Base-by-base conservation (phyloP, 1,284 basidiomycete genomes). In the Mrakiaceae sp. region DNA sequence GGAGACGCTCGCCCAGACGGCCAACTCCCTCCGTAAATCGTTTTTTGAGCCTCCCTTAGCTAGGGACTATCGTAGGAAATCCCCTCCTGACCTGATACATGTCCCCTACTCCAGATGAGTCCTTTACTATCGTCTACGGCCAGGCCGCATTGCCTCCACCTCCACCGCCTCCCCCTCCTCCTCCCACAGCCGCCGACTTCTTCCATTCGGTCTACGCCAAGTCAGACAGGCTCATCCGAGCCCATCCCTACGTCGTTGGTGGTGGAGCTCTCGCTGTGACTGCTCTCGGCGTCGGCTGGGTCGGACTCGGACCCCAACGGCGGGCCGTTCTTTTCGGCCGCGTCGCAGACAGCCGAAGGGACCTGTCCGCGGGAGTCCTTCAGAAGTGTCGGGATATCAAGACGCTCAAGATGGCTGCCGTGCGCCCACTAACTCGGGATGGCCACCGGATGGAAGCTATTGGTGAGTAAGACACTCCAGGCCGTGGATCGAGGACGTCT, bases 381-480 rank as follows among this genome's bases (percentile, higher is more conserved):
- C 52, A 60, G 49, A 44, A 40, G 10, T 60, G 58, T n/a, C 53
- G 58, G 51, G 63, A 64, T 51, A 54, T 47, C 46, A 43, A 54
- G 14, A 52, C 60, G 9, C 43, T 48, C 10, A 64, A 56, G 54
- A 48, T 14, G 40, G 63, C 63, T 8, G 43, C 27, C 12, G 51
- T 55, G 46, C 56, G 63, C 14, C 63, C 63, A 3, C 51, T 64
- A n/a, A 53, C n/a, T 44, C 16, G 58, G 40, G 59, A 64, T 43
- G 63, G 63, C 51, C 50, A 55, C 16, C 56, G 63, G 16, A 43
- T 59, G 39, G 63, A 64, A 47, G 63, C 53, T 3, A 52, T 64
- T 11, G 27, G 61, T 63, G 39, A 56, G 61, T 63, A 1, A 4
- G n/a, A n/a, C 7, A 7, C 10, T 4, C 12, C 14, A 10, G 50